These are phyloP conservation scores for Bipolaris oryzae DNA, from an alignment of 2,329 filamentous ascomycete genomes.

Conservation along the genomic window DNA sequence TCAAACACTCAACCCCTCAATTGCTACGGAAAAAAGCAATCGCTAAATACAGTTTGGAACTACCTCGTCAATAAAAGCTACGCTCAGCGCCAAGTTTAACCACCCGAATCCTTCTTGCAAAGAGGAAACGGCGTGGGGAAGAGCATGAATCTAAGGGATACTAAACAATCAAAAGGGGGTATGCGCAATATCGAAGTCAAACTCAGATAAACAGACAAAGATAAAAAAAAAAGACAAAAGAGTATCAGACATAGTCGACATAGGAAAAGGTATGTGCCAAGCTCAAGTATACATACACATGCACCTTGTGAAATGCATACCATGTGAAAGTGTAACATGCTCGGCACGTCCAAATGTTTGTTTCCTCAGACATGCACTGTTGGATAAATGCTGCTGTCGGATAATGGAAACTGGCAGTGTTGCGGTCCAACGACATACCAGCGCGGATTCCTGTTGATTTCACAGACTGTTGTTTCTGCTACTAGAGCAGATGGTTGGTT, in stretches of 20 bases:
- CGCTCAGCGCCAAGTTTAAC: conserved; percentile 14
- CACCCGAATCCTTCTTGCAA: conserved; percentile 6
- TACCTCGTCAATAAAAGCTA: conserved; percentile 18
- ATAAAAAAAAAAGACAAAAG: conserved; percentile 15
- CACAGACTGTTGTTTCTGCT: background rate
- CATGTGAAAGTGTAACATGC: conserved; percentile 1
- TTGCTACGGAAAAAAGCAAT: background rate
- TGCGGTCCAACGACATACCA: background rate
- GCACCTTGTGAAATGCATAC: conserved; percentile 2
- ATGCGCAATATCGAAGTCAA: conserved; percentile 30
- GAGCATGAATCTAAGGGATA: conserved; percentile 22
- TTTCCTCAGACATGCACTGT: background rate
- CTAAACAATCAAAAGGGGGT: conserved; percentile 32
- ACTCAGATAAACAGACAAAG: background rate
- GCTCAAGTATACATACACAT: conserved; percentile 3
- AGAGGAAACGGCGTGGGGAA: conserved; percentile 14
- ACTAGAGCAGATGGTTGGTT: background rate
- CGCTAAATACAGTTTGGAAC: conserved; percentile 11
- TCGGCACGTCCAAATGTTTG: background rate
- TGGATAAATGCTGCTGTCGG: background rate
- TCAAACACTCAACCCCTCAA: background rate
- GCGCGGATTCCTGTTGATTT: background rate
- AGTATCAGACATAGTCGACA: conserved; percentile 14
- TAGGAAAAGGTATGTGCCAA: conserved; percentile 12
- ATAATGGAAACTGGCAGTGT: background rate